Evolutionary conservation across 805 yeast species (phyloP).

Genomic region (Starmerella bacillaris): DNA sequence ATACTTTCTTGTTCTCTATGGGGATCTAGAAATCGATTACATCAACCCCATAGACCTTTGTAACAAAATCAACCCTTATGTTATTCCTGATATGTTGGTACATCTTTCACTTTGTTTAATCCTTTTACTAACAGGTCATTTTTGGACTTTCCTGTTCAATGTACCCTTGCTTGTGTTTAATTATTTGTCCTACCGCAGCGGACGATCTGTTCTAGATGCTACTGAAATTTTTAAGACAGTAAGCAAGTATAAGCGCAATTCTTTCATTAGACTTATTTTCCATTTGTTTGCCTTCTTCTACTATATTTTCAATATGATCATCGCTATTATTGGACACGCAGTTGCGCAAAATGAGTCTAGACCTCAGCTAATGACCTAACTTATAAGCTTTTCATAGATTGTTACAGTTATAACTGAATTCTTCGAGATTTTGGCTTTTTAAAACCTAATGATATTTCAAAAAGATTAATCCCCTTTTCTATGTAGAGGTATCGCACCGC

Average conservation of each 20-base stretch:
- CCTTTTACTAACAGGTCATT: constrained; percentile 73
- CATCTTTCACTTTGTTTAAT: constrained; percentile 48
- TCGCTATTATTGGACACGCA: constrained; percentile 67
- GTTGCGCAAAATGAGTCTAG: background rate
- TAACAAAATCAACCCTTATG: constrained; percentile 68
- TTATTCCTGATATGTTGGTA: constrained; percentile 74
- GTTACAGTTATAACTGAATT: no score
- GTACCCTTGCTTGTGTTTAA: constrained; percentile 74
- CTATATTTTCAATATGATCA: constrained; percentile 88
- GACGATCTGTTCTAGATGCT: constrained; percentile 79
- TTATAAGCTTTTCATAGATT: no score
- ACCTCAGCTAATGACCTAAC: no score
- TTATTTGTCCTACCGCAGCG: constrained; percentile 55
- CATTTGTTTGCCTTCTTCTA: constrained; percentile 83
- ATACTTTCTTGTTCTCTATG: constrained; percentile 15
- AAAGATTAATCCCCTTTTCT: no score
- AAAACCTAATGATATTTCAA: no score
- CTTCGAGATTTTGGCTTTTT: no score
- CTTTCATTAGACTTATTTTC: constrained; percentile 77
- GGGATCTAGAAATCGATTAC: constrained; percentile 52
- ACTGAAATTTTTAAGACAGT: constrained; percentile 94
- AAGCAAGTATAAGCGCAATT: constrained; percentile 76
- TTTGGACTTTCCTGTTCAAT: constrained; percentile 77
- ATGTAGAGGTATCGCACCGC: no score
- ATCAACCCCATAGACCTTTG: constrained; percentile 94